Evolutionary conservation across 306 rosid species (phyloP).

Genomic region (Gynostemma pentaphyllum): DNA sequence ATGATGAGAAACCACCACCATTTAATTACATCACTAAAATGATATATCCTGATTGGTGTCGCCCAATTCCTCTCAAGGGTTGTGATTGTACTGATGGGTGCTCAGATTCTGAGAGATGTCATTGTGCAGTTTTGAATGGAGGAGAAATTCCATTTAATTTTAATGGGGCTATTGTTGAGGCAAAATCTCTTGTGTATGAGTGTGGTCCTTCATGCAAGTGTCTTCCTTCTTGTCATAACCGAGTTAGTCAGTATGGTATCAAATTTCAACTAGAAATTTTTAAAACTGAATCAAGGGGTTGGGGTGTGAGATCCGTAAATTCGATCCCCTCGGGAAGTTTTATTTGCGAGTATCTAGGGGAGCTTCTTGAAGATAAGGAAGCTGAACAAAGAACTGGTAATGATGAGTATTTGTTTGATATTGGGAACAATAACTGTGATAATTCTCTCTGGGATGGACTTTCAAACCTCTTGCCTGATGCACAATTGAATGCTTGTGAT

Average conservation of each 20-base stretch:
- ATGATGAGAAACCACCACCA: slow-evolving; percentile 64
- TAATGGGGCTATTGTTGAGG: slow-evolving; percentile 76
- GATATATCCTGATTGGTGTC: slow-evolving; percentile 67
- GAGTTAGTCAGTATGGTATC: slow-evolving; percentile 75
- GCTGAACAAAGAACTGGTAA: slow-evolving; percentile 76
- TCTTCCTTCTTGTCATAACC: slow-evolving; percentile 64
- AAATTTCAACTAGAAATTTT: slow-evolving; percentile 77
- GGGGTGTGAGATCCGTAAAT: slow-evolving; percentile 93
- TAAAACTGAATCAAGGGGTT: slow-evolving; percentile 68
- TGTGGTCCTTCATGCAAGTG: slow-evolving; percentile 80
- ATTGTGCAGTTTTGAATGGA: slow-evolving; percentile 62
- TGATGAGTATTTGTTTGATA: slow-evolving; percentile 86
- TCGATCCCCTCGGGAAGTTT: slow-evolving; percentile 89
- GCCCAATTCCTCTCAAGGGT: slow-evolving; percentile 37
- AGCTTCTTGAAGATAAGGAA: slow-evolving; percentile 77
- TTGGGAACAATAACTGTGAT: slow-evolving; percentile 54
- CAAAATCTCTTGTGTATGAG: slow-evolving; percentile 77
- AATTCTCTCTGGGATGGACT: slow-evolving; percentile 63
- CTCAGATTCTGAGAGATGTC: slow-evolving; percentile 59
- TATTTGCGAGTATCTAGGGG: slow-evolving; percentile 85
- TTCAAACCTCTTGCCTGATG: slow-evolving; percentile 44
- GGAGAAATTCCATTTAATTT: slow-evolving; percentile 79
- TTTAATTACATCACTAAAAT: slow-evolving; percentile 59
- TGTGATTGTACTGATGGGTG: slow-evolving; percentile 62
- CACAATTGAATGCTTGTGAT: slow-evolving; percentile 31